A percentile compares a stretch with the other conserved stretches of the same genome.
Conservation (phyloP, 768 basidiomycete genomes). For the Termitomyces sp. region DNA sequence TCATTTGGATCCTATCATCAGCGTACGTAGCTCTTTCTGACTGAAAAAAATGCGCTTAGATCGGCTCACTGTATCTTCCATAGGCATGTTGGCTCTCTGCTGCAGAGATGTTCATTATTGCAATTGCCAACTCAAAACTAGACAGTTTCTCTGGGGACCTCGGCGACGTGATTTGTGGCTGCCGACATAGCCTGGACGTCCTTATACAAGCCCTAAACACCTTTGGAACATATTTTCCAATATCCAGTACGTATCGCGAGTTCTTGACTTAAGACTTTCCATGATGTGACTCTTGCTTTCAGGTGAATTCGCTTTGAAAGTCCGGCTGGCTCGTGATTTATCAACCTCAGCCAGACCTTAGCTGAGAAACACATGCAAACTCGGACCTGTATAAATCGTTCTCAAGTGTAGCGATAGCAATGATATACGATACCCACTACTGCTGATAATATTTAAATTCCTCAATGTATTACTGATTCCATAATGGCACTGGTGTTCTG, state of each 20-base stretch:
- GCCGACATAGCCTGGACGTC: slow-evolving; percentile 13
- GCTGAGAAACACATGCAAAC: neutral
- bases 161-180: slow-evolving; percentile 7
- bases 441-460: neutral
- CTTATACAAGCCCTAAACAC: slow-evolving; percentile 18
- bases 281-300: neutral
- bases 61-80: neutral
- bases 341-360: neutral
- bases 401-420: slow-evolving; percentile 8
- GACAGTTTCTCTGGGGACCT: slow-evolving; percentile 8
- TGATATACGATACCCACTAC: neutral
- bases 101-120: slow-evolving; percentile 21
- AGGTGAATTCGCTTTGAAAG: slow-evolving; percentile 14
- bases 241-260: slow-evolving; percentile 14
- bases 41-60: neutral
- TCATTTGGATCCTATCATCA: slow-evolving; percentile 52
- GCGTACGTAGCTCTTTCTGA: slow-evolving; percentile 35
- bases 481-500: too few relatives aligned
- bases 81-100: slow-evolving; percentile 21
- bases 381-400: neutral
- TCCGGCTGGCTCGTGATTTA: slow-evolving; percentile 13
- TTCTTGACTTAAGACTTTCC: neutral
- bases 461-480: neutral
- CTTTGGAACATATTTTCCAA: slow-evolving; percentile 17
- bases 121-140: slow-evolving; percentile 9